Evolutionary conservation across 2,329 filamentous ascomycete genomes (phyloP), one percentile per base, ranked within the genome.

Genomic region (Fusarium bulbicola): DNA sequence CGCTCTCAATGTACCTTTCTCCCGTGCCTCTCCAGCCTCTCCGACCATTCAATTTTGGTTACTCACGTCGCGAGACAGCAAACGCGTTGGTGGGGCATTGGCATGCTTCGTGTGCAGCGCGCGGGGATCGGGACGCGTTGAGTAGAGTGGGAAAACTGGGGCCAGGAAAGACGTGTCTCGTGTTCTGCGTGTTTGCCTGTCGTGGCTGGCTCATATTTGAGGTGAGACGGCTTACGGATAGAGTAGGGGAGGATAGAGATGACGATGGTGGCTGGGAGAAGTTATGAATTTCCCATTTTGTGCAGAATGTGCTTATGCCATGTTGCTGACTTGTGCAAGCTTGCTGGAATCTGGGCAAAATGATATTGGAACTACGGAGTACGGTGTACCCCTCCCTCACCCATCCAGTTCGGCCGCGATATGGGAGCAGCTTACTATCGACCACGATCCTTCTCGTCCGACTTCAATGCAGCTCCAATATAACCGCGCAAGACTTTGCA

Each of bases 1-100:
- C 36, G 18, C 45, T 26, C 34, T 26, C 26, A 15, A 60, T 54
- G 58, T 60, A 60, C 58, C 58, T 60, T 54, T 60, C 28, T 42
- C 34, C 14, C 7, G 3, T n/a, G 36, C 4, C 7, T n/a, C 58
- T 42, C 36, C 57, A 59, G 28, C 26, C 7, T n/a, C 58, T 42
- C 36, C 57, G 53, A n/a, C 26, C 36, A 42, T 26, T 10, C 7
- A 26, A 24, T 37, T 30, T 59, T n/a, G 34, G 24, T n/a, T 18
- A 16, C 52, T 20, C 52, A 15, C 42, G 32, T 30, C 43, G 43
- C 32, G 43, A n/a, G 26, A 18, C 12, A 53, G 34, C 24, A 28
- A 28, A 40, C 34, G 34, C 24, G 50, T n/a, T 10, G 2, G 50
- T 53, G 50, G 50, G 34, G 50, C 20, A 7, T 28, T 39, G 14